These are phyloP conservation scores for Coleophoma crateriformis DNA, from an alignment of 2,329 filamentous ascomycete species.

Conservation along the genomic window DNA sequence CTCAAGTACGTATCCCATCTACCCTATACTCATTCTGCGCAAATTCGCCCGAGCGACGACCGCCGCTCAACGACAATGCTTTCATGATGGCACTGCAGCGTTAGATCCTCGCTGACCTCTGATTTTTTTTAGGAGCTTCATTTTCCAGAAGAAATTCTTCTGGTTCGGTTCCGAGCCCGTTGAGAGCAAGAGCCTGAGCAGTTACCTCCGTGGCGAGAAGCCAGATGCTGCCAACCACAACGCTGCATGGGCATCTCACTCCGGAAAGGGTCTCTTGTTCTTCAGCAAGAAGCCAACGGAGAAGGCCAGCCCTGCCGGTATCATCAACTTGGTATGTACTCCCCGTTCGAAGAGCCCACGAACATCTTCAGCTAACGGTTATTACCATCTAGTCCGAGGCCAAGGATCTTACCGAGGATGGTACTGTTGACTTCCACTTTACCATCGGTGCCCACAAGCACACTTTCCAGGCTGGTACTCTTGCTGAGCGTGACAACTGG, in stretches of 20 bases:
- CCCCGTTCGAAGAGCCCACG: no score
- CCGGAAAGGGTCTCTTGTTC: conserved; percentile 92
- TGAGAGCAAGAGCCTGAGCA: conserved; percentile 65
- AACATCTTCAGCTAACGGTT: no score
- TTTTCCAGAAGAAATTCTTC: conserved; percentile 88
- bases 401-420: conserved; percentile 65
- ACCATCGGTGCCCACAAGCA: conserved; percentile 85
- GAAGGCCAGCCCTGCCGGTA: conserved; percentile 73
- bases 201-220: conserved; percentile 88
- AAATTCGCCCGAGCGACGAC: no score
- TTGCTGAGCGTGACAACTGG: conserved; percentile 88
- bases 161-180: conserved; percentile 73
- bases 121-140: conserved; percentile 62
- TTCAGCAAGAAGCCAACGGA: conserved; percentile 71
- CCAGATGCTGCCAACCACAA: conserved; percentile 70
- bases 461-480: conserved; percentile 75
- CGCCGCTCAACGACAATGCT: no score
- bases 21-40: not conserved
- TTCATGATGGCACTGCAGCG: no score
- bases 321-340: conserved; percentile 74
- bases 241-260: conserved; percentile 85
- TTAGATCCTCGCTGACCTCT: not conserved
- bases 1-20: conserved; percentile 65
- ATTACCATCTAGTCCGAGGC: conserved; percentile 42
- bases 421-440: conserved; percentile 78